Evolutionary conservation across 2,329 filamentous ascomycete genomes (phyloP), one percentile per base, ranked within the genome.

Genomic region (Fusarium ambrosium): DNA sequence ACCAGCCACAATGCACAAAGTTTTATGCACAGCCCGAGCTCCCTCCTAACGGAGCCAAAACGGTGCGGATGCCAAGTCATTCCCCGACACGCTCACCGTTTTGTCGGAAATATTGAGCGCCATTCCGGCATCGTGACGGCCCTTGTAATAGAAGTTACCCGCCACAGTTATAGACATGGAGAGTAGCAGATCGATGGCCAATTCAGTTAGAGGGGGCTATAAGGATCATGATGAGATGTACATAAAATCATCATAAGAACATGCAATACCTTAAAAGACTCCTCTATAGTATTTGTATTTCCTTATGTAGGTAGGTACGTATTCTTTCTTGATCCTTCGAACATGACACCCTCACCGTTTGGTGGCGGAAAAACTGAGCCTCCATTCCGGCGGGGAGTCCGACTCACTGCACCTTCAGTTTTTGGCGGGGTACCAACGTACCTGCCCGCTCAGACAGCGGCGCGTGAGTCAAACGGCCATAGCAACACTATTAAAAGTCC

Each of bases 301-400:
- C 41, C 20, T 14, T 22, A 45, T n/a, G n/a, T 22, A 45, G 39
- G n/a, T 22, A 43, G 39, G n/a, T 43, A 22, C 14, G 32, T 34
- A 34, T 34, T 34, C 32, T 43, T 43, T 20, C 6, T 43, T 43
- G 39, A 20, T 43, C n/a, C 39, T 43, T 22, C n/a, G 39, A 43
- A 20, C n/a, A 22, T 20, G 39, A 43, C n/a, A 45, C 43, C 43
- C 34, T 16, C 45, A 56, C 51, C 60, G 65, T 68, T 62, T 64
- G 43, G 43, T 45, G 20, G n/a, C 53, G 61, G 61, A 64, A 53
- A 34, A 43, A 60, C 8, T 34, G 7, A 66, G 56, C 45, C 18
- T 29, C 60, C 53, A 24, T 68, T 65, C 66, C 66, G 66, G 66
- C 62, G 66, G 66, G 45, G 45, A 51, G 45, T 51, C 45, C 22